phyloP scores from a whole-genome alignment of 176 grass and related monocot species.

The Oryza punctata region DNA sequence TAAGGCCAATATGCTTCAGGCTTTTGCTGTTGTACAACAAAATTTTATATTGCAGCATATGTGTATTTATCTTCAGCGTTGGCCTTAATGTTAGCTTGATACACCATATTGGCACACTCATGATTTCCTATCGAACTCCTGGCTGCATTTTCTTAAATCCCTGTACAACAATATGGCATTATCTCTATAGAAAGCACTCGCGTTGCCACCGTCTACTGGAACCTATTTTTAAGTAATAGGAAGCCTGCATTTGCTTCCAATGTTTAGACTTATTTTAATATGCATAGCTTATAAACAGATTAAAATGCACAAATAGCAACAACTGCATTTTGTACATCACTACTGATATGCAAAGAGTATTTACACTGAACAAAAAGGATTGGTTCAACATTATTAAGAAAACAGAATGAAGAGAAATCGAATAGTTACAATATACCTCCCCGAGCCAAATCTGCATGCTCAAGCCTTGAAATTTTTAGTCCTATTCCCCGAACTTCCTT shows the following conservation, averaged over 20 bases:
- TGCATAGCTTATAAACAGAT: conserved; percentile 10
- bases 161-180: neutral
- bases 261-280: neutral
- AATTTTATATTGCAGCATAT: conserved; percentile 3
- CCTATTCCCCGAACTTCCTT: conserved; percentile 97
- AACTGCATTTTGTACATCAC: conserved; percentile 11
- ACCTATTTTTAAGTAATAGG: neutral
- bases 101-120: neutral
- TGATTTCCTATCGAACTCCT: neutral
- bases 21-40: neutral
- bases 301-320: conserved; percentile 19
- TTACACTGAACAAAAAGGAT: conserved; percentile 2
- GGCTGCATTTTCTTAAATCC: neutral
- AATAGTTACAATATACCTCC: conserved; percentile 56
- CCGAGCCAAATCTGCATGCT: conserved; percentile 47
- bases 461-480: conserved; percentile 78
- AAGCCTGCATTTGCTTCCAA: neutral
- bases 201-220: conserved; percentile 17
- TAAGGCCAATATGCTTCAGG: neutral
- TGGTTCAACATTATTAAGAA: conserved; percentile 20
- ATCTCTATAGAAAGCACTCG: neutral
- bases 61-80: neutral
- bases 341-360: neutral
- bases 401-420: conserved; percentile 21
- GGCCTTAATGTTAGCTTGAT: neutral